Evolutionary conservation across 2,329 filamentous ascomycete genomes (phyloP).

Genomic region (Aspergillus fumigatus): DNA sequence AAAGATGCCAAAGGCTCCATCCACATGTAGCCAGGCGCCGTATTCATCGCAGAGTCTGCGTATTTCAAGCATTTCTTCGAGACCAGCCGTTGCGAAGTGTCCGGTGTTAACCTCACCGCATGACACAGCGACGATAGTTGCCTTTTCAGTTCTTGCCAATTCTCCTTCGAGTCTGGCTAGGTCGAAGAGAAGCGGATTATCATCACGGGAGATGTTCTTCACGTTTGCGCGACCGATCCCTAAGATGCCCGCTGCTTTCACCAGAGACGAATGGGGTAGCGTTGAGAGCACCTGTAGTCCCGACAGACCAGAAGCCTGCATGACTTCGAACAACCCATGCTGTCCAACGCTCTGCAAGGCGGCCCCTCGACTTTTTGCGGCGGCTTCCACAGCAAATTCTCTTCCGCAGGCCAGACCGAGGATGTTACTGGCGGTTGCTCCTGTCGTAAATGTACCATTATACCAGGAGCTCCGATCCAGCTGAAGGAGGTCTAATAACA

Average conservation of each 20-base stretch:
- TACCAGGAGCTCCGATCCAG: constrained; percentile 57
- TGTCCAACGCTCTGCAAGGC: constrained; percentile 56
- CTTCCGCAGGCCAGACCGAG: constrained; percentile 65
- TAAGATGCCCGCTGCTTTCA: constrained; percentile 76
- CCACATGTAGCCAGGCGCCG: constrained; percentile 81
- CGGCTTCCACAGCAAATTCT: constrained; percentile 50
- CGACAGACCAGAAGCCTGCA: constrained; percentile 57
- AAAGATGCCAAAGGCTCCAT: constrained; percentile 86
- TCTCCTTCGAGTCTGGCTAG: constrained; percentile 59
- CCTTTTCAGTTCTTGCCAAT: constrained; percentile 51
- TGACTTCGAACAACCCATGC: constrained; percentile 64
- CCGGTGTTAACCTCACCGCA: constrained; percentile 90
- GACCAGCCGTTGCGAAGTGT: constrained; percentile 61
- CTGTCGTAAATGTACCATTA: constrained; percentile 77
- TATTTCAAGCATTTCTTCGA: constrained; percentile 57
- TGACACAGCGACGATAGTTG: constrained; percentile 75
- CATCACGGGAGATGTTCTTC: constrained; percentile 48
- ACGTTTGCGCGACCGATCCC: constrained; percentile 71
- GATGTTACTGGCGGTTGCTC: constrained; percentile 61
- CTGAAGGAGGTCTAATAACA: constrained; percentile 64
- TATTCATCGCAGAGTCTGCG: constrained; percentile 68
- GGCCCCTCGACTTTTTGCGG: constrained; percentile 34
- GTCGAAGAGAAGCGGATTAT: constrained; percentile 66
- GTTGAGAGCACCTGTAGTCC: constrained; percentile 75
- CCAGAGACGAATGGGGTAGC: constrained; percentile 75